A percentile compares a stretch with the other conserved stretches of the same genome.
Conservation (phyloP, 176 grass and related monocot genomes). For the Oryza officinalis region DNA sequence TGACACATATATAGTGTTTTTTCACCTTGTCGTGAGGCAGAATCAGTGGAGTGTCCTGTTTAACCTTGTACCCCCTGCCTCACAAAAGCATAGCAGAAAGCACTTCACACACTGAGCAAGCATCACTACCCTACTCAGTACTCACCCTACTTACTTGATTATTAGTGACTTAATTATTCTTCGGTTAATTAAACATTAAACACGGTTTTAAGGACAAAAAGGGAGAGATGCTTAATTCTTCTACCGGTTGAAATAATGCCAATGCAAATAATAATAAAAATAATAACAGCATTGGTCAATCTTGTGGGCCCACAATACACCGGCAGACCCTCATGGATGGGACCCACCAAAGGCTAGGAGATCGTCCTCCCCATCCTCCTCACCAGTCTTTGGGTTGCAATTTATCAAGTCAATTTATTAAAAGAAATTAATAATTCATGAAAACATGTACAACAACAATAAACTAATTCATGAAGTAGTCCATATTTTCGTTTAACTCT, state of each 20-base stretch:
- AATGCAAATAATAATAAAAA: background rate
- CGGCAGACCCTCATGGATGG: slow-evolving; percentile 21
- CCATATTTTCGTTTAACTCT: too few species aligned
- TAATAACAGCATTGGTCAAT: background rate
- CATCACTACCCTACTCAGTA: background rate
- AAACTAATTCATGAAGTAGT: too few species aligned
- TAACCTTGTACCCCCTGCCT: background rate
- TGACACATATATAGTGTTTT: background rate
- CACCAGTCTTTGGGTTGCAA: too few species aligned
- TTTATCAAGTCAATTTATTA: too few species aligned
- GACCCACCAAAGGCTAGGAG: background rate
- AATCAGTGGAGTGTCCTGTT: slow-evolving; percentile 8
- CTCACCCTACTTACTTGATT: background rate
- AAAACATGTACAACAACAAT: too few species aligned
- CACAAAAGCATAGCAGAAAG: slow-evolving; percentile 28
- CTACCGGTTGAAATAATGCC: background rate
- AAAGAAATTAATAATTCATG: too few species aligned
- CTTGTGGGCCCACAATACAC: background rate
- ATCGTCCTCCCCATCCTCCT: slow-evolving; percentile 1
- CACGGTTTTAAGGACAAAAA: background rate
- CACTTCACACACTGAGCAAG: background rate
- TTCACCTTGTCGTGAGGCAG: background rate
- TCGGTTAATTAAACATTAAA: background rate
- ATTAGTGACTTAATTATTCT: background rate
- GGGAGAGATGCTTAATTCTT: background rate